Percentiles rank a stretch among this genome's conserved stretches.
These are phyloP conservation scores for Penicillium hordei DNA, from an alignment of 2,329 filamentous ascomycete genomes.

Conservation along the genomic window DNA sequence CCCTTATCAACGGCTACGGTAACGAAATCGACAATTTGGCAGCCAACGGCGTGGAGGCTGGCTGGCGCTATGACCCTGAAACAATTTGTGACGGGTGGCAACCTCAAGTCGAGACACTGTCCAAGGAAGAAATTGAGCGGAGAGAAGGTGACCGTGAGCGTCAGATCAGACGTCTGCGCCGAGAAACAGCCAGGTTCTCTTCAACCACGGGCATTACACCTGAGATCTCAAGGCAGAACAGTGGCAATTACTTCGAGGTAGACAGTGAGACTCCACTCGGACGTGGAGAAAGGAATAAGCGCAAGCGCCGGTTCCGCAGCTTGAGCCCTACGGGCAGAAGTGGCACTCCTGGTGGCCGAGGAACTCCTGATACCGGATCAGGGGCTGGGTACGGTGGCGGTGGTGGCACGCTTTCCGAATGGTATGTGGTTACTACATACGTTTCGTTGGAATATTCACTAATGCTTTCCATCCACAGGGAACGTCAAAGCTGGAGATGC, in stretches of 20 bases:
- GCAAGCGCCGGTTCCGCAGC: conserved; percentile 89
- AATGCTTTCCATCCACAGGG: conserved; percentile 46
- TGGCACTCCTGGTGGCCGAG: conserved; percentile 67
- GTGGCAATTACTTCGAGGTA: conserved; percentile 56
- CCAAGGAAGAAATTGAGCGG: conserved; percentile 96
- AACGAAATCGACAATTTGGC: conserved; percentile 85
- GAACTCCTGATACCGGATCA: conserved; percentile 69
- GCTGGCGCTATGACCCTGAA: conserved; percentile 94
- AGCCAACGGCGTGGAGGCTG: conserved; percentile 76
- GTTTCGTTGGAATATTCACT: neutral
- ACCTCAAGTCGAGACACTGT: conserved; percentile 75
- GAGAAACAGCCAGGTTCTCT: conserved; percentile 90
- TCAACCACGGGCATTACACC: conserved; percentile 79
- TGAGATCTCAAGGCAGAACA: conserved; percentile 62
- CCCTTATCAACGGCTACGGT: conserved; percentile 67
- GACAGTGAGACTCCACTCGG: conserved; percentile 78
- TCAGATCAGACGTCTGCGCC: conserved; percentile 78
- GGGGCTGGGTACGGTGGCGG: conserved; percentile 69
- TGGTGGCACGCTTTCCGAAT: conserved; percentile 65
- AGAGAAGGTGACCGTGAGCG: conserved; percentile 91
- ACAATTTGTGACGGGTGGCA: conserved; percentile 82
- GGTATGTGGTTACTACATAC: conserved; percentile 31
- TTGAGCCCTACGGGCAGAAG: conserved; percentile 74
- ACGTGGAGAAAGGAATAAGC: conserved; percentile 87
- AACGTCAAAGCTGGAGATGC: conserved; percentile 83